Conservation (phyloP, 1,284 basidiomycete genomes). For the Rhodotorula sp. region DNA sequence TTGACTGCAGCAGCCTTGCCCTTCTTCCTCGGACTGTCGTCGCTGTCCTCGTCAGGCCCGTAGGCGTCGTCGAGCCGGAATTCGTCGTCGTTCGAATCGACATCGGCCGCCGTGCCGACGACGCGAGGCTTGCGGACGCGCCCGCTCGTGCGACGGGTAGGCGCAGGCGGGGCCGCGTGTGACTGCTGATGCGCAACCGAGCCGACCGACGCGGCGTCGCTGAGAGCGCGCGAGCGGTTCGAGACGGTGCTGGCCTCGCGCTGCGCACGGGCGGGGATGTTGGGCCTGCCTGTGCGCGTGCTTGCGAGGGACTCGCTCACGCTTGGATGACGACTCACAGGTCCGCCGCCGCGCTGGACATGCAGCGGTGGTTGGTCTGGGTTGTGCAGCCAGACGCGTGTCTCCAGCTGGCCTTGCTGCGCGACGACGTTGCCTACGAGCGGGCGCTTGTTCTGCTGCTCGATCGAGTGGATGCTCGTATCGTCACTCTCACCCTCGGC, state of each 20-base stretch:
- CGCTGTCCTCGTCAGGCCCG: conserved; percentile 9
- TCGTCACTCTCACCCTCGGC: conserved; percentile 39
- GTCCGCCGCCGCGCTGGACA: conserved; percentile 29
- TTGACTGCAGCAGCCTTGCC: conserved; percentile 2
- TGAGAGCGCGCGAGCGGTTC: conserved; percentile 9
- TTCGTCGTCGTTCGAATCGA: conserved; percentile 22
- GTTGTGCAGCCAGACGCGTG: conserved; percentile 27
- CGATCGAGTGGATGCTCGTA: conserved; percentile 37
- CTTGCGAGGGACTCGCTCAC: conserved; percentile 25
- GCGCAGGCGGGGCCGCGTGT: neutral
- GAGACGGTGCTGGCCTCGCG: conserved; percentile 26
- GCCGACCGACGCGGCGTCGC: conserved; percentile 17
- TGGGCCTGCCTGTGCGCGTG: conserved; percentile 13
- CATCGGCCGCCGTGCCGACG: neutral
- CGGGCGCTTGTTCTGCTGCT: conserved; percentile 13
- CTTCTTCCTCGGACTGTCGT: conserved; percentile 5
- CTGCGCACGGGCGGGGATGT: conserved; percentile 17
- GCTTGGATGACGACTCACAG: conserved; percentile 22
- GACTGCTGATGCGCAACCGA: neutral
- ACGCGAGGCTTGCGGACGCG: conserved; percentile 27
- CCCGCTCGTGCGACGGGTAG: conserved; percentile 15
- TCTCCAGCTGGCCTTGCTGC: conserved; percentile 20
- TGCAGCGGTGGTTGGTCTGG: conserved; percentile 24
- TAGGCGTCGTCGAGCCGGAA: conserved; percentile 22
- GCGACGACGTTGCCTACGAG: neutral